These are phyloP conservation scores for Didymella sp. DNA, from an alignment of 2,329 filamentous ascomycete genomes.

Conservation along the genomic window DNA sequence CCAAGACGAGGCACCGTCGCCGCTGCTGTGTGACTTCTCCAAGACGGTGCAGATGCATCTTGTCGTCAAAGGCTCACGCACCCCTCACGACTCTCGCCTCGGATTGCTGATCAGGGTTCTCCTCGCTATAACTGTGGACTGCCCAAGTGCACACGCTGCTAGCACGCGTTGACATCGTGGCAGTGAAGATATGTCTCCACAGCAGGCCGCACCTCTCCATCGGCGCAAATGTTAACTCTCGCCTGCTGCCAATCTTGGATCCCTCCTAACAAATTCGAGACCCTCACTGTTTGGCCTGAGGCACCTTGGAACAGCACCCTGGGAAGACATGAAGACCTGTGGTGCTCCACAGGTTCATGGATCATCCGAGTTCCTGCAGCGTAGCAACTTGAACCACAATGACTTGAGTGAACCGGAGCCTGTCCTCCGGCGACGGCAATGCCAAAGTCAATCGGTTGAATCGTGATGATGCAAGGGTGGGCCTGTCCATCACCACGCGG, in stretches of 20 bases:
- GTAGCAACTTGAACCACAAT: neutral
- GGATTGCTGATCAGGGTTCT: conserved; percentile 10
- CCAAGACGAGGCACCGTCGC: conserved; percentile 22
- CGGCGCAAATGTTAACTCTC: conserved; percentile 7
- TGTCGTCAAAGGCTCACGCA: conserved; percentile 17
- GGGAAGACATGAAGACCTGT: neutral
- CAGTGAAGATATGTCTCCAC: conserved; percentile 16
- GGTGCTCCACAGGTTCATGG: neutral
- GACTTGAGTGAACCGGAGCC: neutral
- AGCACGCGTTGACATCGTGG: conserved; percentile 19
- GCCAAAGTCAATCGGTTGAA: conserved; percentile 8
- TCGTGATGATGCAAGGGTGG: conserved; percentile 29
- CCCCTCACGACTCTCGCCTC: conserved; percentile 9
- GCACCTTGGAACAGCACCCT: conserved; percentile 16
- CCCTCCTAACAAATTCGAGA: conserved; percentile 33
- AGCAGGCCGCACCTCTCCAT: conserved; percentile 6
- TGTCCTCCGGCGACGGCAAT: neutral
- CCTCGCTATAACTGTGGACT: conserved; percentile 4
- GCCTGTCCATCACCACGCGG: conserved; percentile 21
- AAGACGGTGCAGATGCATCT: conserved; percentile 8
- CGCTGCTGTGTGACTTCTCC: conserved; percentile 1
- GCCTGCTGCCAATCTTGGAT: conserved; percentile 2
- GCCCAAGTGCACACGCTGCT: conserved; percentile 8
- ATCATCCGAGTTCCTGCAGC: neutral
- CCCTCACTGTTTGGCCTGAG: conserved; percentile 41